Evolutionary conservation across 1,139 yeast genomes (phyloP).

Genomic region (Kurtzmaniella natalensis): DNA sequence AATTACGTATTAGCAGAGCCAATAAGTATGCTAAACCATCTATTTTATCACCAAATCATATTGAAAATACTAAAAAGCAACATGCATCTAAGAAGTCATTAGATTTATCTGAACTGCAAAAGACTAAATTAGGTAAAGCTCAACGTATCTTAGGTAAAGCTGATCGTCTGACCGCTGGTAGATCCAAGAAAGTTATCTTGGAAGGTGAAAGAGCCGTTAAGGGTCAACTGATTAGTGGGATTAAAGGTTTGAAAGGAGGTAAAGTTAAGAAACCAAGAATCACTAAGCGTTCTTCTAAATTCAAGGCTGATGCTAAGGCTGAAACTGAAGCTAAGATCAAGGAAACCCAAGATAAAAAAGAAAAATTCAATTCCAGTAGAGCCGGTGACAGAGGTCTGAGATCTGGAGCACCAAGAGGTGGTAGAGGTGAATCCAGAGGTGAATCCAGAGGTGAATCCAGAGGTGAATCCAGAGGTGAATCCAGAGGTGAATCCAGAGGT

Average conservation of each 20-base stretch:
- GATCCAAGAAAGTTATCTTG: slow-evolving; percentile 34
- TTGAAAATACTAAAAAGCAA: slow-evolving; percentile 30
- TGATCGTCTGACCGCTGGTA: slow-evolving; percentile 65
- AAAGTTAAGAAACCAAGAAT: slow-evolving; percentile 63
- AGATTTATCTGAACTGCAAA: slow-evolving; percentile 56
- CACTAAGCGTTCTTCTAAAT: slow-evolving; percentile 61
- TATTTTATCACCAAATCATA: slow-evolving; percentile 41
- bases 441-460: no score
- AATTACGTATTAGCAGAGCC: slow-evolving; percentile 76
- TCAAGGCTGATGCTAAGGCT: slow-evolving; percentile 36
- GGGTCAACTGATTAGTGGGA: slow-evolving; percentile 57
- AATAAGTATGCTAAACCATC: slow-evolving; percentile 52
- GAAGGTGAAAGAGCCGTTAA: slow-evolving; percentile 85
- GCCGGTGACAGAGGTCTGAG: no score
- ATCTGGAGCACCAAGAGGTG: no score
- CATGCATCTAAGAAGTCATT: slow-evolving; percentile 18
- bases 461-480: no score
- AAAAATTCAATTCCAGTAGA: no score
- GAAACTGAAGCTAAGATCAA: slow-evolving; percentile 4
- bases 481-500: no score
- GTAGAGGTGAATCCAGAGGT: no score
- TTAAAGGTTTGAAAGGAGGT: slow-evolving; percentile 47
- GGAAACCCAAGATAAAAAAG: slow-evolving; percentile 4
- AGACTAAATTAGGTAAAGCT: slow-evolving; percentile 78
- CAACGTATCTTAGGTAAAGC: slow-evolving; percentile 71